These are phyloP conservation scores for Eruca vesicaria DNA, from an alignment of 441 rosid species.

Conservation along the genomic window DNA sequence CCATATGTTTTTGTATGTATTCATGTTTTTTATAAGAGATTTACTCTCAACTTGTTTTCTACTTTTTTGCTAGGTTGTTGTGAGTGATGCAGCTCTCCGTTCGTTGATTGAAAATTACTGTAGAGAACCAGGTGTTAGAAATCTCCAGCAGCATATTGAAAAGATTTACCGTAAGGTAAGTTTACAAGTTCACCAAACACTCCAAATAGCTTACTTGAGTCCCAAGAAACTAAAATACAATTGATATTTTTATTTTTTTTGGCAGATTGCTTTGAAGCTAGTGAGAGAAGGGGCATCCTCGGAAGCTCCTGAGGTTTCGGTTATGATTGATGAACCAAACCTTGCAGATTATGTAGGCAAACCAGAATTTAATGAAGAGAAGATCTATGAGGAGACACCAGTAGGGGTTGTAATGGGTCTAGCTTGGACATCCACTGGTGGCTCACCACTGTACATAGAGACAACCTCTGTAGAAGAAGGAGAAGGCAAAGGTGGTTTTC, in stretches of 20 bases:
- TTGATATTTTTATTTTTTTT: neutral
- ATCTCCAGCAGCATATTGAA: slow-evolving; percentile 94
- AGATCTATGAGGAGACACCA: slow-evolving; percentile 79
- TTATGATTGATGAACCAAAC: slow-evolving; percentile 59
- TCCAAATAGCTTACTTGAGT: neutral
- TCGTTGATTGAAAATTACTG: slow-evolving; percentile 86
- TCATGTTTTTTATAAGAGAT: neutral
- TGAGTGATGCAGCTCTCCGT: slow-evolving; percentile 85
- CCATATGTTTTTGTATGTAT: neutral
- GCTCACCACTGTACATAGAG: slow-evolving; percentile 87
- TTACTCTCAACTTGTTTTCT: neutral
- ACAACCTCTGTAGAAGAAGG: slow-evolving; percentile 74
- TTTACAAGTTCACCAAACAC: slow-evolving; percentile 4
- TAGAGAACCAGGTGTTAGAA: slow-evolving; percentile 94
- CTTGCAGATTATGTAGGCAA: slow-evolving; percentile 79
- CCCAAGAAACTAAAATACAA: neutral
- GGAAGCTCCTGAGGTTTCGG: slow-evolving; percentile 39
- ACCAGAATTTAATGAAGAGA: slow-evolving; percentile 79
- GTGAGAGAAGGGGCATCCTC: slow-evolving; percentile 60
- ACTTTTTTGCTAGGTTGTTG: slow-evolving; percentile 62
- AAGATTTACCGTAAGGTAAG: slow-evolving; percentile 93
- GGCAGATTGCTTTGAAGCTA: slow-evolving; percentile 80
- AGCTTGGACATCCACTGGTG: slow-evolving; percentile 97
- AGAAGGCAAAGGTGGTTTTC: slow-evolving; percentile 79
- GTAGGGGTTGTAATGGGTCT: slow-evolving; percentile 97